Evolutionary conservation across 805 yeast genomes (phyloP).

Genomic region (Yarrowia osloensis): DNA sequence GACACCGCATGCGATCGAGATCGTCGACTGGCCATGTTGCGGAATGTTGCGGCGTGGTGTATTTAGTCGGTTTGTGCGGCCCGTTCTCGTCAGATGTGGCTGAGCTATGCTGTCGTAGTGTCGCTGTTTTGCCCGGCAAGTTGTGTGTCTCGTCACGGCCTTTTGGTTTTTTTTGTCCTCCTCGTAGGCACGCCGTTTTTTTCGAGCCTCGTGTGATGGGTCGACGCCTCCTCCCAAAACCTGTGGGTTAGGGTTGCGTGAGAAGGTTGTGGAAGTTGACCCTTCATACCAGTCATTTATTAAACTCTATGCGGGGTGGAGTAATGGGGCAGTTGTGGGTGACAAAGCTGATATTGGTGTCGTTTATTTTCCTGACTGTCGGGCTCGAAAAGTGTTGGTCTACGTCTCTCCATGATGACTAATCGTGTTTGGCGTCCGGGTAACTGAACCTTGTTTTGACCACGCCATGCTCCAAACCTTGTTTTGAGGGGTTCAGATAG

Average conservation of each 20-base stretch:
- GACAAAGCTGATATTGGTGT: too few species aligned
- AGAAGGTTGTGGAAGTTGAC: constrained; percentile 8
- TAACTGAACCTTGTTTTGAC: neutral
- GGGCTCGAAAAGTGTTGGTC: too few species aligned
- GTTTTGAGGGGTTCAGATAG: neutral
- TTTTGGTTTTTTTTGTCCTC: neutral
- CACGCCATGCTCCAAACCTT: neutral
- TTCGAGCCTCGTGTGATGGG: neutral
- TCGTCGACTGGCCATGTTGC: neutral
- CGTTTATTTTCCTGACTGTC: too few species aligned
- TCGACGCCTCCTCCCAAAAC: neutral
- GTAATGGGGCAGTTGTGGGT: too few species aligned
- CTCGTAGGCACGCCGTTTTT: neutral
- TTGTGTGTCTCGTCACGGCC: too few species aligned
- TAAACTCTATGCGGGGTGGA: neutral
- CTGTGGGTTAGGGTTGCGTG: constrained; percentile 30
- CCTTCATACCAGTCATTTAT: neutral
- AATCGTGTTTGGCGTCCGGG: neutral
- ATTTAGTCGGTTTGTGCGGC: neutral
- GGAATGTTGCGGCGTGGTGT: neutral
- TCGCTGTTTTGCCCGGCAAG: neutral
- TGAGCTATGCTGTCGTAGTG: too few species aligned
- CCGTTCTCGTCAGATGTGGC: neutral
- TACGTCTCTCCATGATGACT: too few species aligned
- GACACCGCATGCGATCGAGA: constrained; percentile 8